Percentiles rank a stretch among this genome's conserved stretches.
Conservation (phyloP, 2,329 filamentous ascomycete genomes). For the Penicillium sp. region DNA sequence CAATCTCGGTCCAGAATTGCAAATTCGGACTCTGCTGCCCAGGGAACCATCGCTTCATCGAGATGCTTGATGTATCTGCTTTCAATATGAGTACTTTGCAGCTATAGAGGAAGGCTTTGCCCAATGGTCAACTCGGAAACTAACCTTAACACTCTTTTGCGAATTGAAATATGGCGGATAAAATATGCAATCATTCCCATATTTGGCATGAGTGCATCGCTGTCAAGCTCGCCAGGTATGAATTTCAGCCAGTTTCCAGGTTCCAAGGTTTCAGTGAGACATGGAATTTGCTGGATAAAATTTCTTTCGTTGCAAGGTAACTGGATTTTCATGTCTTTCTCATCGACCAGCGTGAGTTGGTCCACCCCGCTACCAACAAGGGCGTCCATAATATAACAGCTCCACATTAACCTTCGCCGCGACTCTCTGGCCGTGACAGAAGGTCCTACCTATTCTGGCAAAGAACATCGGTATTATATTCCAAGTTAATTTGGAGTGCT, state of each 20-base stretch:
- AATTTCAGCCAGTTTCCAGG: slow-evolving; percentile 19
- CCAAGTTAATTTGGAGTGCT: slow-evolving; percentile 33
- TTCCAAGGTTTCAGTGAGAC: slow-evolving; percentile 29
- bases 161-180: slow-evolving; percentile 22
- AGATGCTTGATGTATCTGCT: slow-evolving; percentile 24
- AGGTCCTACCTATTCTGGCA: slow-evolving; percentile 22
- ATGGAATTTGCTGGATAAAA: slow-evolving; percentile 29
- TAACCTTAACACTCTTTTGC: slow-evolving; percentile 20
- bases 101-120: background rate
- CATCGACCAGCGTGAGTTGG: slow-evolving; percentile 30
- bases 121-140: background rate
- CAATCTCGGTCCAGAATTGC: slow-evolving; percentile 19
- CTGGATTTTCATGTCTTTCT: slow-evolving; percentile 33
- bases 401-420: slow-evolving; percentile 33
- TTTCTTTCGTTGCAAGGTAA: slow-evolving; percentile 32
- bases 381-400: slow-evolving; percentile 32
- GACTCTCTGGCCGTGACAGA: slow-evolving; percentile 27
- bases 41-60: slow-evolving; percentile 22
- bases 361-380: slow-evolving; percentile 32
- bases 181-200: slow-evolving; percentile 26
- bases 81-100: background rate
- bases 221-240: slow-evolving; percentile 11
- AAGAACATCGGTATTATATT: slow-evolving; percentile 32
- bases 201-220: slow-evolving; percentile 12
- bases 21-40: slow-evolving; percentile 20